phyloP scores from a whole-genome alignment of 176 grass and related monocot genomes.

The Saccharum officinarum region DNA sequence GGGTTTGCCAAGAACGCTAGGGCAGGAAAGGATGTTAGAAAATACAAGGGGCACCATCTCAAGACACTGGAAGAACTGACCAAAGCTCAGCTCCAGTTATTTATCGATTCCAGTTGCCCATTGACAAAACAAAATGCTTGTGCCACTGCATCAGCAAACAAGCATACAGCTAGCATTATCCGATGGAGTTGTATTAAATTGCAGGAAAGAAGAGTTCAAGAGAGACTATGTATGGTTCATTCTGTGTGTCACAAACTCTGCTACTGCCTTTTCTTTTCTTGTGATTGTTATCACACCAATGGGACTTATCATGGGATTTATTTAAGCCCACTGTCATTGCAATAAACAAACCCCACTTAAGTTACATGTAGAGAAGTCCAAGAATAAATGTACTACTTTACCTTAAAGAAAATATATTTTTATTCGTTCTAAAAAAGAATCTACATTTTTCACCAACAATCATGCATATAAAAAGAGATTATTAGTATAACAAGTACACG shows the following conservation, averaged over 20 bases:
- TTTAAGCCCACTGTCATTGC: neutral
- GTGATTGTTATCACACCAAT: neutral
- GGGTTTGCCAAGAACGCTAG: too few relatives aligned
- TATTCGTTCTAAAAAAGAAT: neutral
- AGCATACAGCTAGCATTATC: neutral
- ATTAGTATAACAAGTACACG: conserved; percentile 16
- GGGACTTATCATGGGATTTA: neutral
- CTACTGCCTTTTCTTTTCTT: neutral
- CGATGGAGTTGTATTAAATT: neutral
- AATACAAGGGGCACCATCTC: neutral
- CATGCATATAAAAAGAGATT: neutral
- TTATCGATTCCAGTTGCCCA: neutral
- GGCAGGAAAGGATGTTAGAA: neutral
- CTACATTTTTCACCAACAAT: neutral
- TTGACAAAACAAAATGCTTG: neutral
- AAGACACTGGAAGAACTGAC: neutral
- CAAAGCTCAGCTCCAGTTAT: neutral
- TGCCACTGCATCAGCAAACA: neutral
- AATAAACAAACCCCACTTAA: neutral
- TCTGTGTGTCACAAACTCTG: neutral
- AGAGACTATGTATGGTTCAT: neutral
- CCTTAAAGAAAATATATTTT: neutral
- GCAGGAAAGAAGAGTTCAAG: neutral
- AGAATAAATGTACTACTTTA: neutral
- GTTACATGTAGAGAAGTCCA: neutral